Conservation (phyloP, 2,329 filamentous ascomycete species). For the Lachnellula hyalina region DNA sequence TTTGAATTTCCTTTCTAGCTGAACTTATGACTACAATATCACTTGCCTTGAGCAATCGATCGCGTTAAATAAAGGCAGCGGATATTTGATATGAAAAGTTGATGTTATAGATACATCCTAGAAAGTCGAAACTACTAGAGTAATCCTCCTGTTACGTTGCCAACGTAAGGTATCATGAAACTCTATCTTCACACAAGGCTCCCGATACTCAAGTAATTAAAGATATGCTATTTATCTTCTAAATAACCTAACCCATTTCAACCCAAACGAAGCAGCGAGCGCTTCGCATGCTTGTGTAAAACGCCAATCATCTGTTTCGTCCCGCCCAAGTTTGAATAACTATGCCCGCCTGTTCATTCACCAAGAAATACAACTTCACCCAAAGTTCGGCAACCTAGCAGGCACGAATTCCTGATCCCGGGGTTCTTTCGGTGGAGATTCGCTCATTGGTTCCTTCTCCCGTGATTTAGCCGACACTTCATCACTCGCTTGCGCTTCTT, state of each 20-base stretch:
- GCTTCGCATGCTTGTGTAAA: constrained; percentile 31
- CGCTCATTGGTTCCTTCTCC: not conserved
- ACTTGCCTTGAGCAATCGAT: no score
- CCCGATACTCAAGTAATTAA: not conserved
- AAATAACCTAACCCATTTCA: not conserved
- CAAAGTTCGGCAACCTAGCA: constrained; percentile 54
- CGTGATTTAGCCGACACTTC: constrained; percentile 2
- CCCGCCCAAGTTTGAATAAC: not conserved
- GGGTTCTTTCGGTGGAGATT: constrained; percentile 16
- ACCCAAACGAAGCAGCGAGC: constrained; percentile 27
- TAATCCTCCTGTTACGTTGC: no score
- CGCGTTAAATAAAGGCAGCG: no score
- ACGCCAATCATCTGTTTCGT: constrained; percentile 14
- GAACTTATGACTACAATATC: no score
- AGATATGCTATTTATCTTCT: not conserved
- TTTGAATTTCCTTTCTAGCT: no score
- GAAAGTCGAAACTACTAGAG: no score
- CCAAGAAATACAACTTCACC: constrained; percentile 12
- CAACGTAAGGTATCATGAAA: no score
- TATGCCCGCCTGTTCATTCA: not conserved
- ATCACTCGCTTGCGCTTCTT: constrained; percentile 6
- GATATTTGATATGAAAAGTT: no score
- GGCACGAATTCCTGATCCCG: constrained; percentile 45
- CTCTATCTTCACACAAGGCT: no score
- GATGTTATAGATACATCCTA: no score